Evolutionary conservation across 1,284 basidiomycete genomes (phyloP), one percentile per base, ranked within the genome.

Genomic region (Cutaneotrichosporon sp.): DNA sequence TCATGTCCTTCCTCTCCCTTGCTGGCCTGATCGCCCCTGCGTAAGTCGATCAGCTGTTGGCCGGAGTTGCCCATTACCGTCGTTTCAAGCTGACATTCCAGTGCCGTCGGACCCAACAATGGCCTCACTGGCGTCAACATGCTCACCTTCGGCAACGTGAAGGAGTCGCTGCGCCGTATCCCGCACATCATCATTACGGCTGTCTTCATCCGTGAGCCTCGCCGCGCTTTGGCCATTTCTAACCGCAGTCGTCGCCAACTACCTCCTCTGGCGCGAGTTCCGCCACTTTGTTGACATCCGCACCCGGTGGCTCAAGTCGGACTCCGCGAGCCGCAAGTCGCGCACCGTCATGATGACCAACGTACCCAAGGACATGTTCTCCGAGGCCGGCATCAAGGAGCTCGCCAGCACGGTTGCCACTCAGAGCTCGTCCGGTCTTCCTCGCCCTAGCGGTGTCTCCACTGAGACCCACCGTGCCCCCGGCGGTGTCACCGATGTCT

Each of bases 331-430:
- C 7, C 86, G 90, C 0, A 90, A 94, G 79, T 90, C 94, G 2
- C 89, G 88, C 67, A 97, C 95, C 3, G 84, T 99, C 20, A 86
- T 94, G 51, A 83, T 98, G 66, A 92, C 92, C 16, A 92, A 92
- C 50, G 87, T 99, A 8, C 93, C 95, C n/a, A 79, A 85, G 49
- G 85, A 87, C 58, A 88, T 89, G 70, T 86, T 93, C 66, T 80
- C 79, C 49, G 78, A 78, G 52, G 45, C 69, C 1, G 68, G 72
- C 18, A 67, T 82, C 66, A 81, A 84, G 22, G 87, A 88, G 24
- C 83, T 97, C 33, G 83, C 80, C 49, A 82, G 62, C 9, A 55
- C 61, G 4, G 71, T 75, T 43, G 67, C 68, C 29, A 25, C n/a
- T 7, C 51, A 38, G 34, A 53, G 34, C 6, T 33, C 50, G 29